Base-by-base conservation (phyloP, 345 rosid species). In the Punica granatum region DNA sequence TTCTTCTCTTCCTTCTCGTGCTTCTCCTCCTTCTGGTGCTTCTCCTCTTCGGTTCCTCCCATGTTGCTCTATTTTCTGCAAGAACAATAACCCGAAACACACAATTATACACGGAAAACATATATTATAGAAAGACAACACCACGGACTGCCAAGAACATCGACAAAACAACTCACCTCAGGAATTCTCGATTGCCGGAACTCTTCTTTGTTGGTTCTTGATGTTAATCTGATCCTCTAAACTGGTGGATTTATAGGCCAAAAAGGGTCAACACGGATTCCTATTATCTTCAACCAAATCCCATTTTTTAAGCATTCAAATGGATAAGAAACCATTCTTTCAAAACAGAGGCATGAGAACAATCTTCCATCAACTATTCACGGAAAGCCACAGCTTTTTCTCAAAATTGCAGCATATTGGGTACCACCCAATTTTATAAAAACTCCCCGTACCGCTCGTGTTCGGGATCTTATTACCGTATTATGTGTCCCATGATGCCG, bases 11-110 rank as follows among this genome's bases (percentile, higher is more conserved):
- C 39, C 31, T 74, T 28, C 64, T 77, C 59, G 28, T 12, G 61
- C 61, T 59, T 41, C 67, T 76, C 74, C 73, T 76, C 65, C 4
- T 33, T 19, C 41, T 61, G 14, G 42, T n/a, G n/a, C n/a, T 14
- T 63, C 66, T n/a, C 79, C 74, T 83, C 65, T 12, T 26, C 83
- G 37, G 75, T 70, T 62, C 69, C 86, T 39, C 81, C 82, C 85
- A 77, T 80, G 7, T 19, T 44, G 23, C 37, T 37, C 60, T 31
- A 34, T 63, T 43, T 23, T 62, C 23, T 25, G 36, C 59, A 53
- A 23, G 59, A 25, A 53, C 59, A 53, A n/a, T 7, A 53, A 53
- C 7, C 59, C 30, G 2, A 1, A 1, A 1, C 7, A n/a, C 59
- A 10, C 30, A 51, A n/a, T 25, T 25, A 25, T n/a, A 8, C 58